Base-by-base conservation (phyloP, 2,329 filamentous ascomycete genomes). In the Colletotrichum liaoningense region DNA sequence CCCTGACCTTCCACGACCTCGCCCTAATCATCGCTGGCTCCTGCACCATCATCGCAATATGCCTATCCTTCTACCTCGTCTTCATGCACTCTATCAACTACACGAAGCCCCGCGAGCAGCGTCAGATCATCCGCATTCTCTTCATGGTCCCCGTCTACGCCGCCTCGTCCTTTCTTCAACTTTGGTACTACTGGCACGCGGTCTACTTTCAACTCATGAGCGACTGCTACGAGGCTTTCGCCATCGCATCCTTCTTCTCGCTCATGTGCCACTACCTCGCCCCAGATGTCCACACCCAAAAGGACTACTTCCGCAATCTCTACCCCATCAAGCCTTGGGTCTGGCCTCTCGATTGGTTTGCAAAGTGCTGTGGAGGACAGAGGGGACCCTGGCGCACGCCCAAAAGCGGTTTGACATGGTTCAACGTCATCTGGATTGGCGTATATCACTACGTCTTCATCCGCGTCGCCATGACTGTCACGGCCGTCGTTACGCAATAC, bases 161-260 rank as follows among this genome's bases (percentile, higher is more conserved):
- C 63, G 86, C 91, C 52, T 92, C 95, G 24, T 92, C 93, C 42
- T 94, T 94, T 79, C 87, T 96, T 49, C 92, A 91, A 73, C 90
- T 94, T 77, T 87, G 89, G 76, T 95, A 89, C 84, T 96, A 97
- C 85, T 90, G 88, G 80, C 89, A 95, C 78, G 91, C 93, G 62
- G 90, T 97, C 69, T 97, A 97, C 84, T 97, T 93, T 81, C 89
- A 94, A 79, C 92, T 97, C 65, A 85, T 96, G 56, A 91, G 93
- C 78, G 93, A 97, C 81, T 96, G 94, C 83, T 97, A 97, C 82
- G 95, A 97, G 84, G 94, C 95, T 12, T 96, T 97, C 78, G 94
- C 94, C 70, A 95, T 97, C 76, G 92, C 93, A 35, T 94, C 93
- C 75, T 97, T 97, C 86, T 97, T 97, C 83, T 91, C 93, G 9